Conservation (phyloP, 768 basidiomycete species). For the Suillus spraguei region DNA sequence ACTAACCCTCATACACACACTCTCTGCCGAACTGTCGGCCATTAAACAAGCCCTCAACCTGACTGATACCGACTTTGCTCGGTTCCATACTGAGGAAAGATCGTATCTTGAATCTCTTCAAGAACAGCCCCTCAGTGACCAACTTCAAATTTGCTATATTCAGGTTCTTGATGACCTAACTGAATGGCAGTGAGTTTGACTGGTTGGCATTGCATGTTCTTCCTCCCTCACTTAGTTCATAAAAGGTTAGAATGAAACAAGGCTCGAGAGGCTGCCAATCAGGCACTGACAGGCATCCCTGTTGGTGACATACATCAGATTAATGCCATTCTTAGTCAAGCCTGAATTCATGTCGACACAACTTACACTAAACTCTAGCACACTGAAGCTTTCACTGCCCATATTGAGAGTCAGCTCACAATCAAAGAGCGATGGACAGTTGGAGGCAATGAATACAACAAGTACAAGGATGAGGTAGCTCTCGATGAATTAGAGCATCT, state of each 20-base stretch:
- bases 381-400: background rate
- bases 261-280: constrained; percentile 2
- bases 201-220: too few species aligned
- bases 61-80: background rate
- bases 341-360: constrained; percentile 7
- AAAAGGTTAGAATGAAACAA: background rate
- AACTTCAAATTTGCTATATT: background rate
- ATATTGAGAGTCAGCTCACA: constrained; percentile 7
- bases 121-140: background rate
- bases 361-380: background rate
- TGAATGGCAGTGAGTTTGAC: too few species aligned
- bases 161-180: background rate
- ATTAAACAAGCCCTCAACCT: background rate
- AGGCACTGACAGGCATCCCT: background rate
- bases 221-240: background rate
- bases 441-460: constrained; percentile 7
- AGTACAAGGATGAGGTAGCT: constrained; percentile 17
- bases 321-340: constrained; percentile 3
- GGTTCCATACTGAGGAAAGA: background rate
- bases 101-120: background rate
- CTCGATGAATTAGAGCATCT: constrained; percentile 37
- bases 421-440: constrained; percentile 9
- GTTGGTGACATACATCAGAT: background rate
- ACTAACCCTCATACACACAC: background rate
- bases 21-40: background rate